A percentile compares a stretch with the other conserved stretches of the same genome.
These are phyloP conservation scores for Tylopilus orsonianus DNA, from an alignment of 1,284 basidiomycete genomes.

Conservation along the genomic window DNA sequence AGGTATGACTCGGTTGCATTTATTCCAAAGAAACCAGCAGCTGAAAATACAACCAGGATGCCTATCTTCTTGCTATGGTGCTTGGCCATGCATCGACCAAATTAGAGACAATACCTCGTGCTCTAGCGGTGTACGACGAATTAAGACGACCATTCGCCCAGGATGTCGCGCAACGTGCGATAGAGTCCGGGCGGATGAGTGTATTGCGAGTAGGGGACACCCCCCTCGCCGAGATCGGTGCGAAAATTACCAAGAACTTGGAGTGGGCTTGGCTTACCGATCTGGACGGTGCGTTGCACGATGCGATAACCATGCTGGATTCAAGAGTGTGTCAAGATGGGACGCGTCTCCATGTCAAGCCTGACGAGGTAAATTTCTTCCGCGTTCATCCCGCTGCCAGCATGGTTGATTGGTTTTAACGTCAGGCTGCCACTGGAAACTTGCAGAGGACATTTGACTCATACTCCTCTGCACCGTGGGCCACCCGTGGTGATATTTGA, in stretches of 20 bases:
- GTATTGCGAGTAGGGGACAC: conserved; percentile 16
- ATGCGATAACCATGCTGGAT: conserved; percentile 24
- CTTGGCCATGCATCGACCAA: conserved; percentile 43
- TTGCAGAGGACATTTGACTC: too few species aligned
- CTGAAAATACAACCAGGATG: conserved; percentile 32
- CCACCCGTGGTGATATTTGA: too few species aligned
- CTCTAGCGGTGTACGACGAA: conserved; percentile 42
- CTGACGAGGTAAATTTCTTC: background rate
- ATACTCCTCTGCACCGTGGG: too few species aligned
- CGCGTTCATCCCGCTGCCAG: background rate
- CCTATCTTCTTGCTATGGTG: conserved; percentile 41
- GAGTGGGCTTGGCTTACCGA: conserved; percentile 33
- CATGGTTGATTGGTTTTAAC: background rate
- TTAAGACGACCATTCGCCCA: conserved; percentile 42
- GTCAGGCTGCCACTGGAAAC: too few species aligned
- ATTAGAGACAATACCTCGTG: conserved; percentile 34
- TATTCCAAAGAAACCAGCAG: too few species aligned
- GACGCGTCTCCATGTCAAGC: background rate
- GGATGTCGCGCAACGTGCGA: conserved; percentile 27
- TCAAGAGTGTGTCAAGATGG: background rate
- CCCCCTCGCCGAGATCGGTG: conserved; percentile 11
- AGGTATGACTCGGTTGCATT: conserved; percentile 36
- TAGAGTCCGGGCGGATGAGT: conserved; percentile 18
- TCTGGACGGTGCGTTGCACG: conserved; percentile 24
- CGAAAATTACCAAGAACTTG: conserved; percentile 21